A percentile compares a stretch with the other conserved stretches of the same genome.
Conservation (phyloP, 2,329 filamentous ascomycete genomes). For the Ceratocystis diversiconidia region DNA sequence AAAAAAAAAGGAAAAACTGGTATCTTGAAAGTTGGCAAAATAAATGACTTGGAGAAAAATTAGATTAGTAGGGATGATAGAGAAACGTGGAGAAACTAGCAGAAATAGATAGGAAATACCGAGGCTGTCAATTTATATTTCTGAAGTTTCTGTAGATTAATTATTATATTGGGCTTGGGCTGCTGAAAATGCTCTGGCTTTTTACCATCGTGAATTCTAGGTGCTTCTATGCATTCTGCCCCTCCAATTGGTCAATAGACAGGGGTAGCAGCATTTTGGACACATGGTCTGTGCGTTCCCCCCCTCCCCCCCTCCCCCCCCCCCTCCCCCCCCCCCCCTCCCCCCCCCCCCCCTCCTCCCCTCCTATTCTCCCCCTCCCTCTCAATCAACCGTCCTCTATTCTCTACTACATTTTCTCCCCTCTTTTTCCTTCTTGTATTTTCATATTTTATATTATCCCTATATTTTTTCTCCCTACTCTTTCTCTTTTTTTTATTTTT, state of each 20-base stretch:
- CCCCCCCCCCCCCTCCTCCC: no score
- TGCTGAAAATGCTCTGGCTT: not conserved
- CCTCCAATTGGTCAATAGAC: conserved; percentile 11
- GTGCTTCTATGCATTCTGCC: conserved; percentile 17
- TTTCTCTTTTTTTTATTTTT: no score
- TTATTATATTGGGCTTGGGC: not conserved
- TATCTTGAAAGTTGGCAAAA: conserved; percentile 8
- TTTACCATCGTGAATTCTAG: conserved; percentile 18
- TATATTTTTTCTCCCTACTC: no score
- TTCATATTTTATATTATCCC: no score
- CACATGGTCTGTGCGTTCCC: conserved; percentile 13
- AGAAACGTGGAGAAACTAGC: not conserved
- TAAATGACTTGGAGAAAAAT: not conserved
- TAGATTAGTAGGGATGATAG: conserved; percentile 1
- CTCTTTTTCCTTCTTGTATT: no score
- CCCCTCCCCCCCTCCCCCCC: not conserved
- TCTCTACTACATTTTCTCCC: no score
- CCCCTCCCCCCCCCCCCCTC: no score
- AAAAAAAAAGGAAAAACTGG: not conserved
- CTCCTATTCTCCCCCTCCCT: no score
- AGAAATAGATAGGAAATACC: not conserved
- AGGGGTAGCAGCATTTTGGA: conserved; percentile 11
- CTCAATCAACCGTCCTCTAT: no score
- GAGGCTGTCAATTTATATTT: conserved; percentile 12
- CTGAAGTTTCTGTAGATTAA: not conserved